Evolutionary conservation across 495 filamentous ascomycete species (phyloP), one percentile per base, ranked within the genome.

Genomic region (Aspergillus incahuasiensis): DNA sequence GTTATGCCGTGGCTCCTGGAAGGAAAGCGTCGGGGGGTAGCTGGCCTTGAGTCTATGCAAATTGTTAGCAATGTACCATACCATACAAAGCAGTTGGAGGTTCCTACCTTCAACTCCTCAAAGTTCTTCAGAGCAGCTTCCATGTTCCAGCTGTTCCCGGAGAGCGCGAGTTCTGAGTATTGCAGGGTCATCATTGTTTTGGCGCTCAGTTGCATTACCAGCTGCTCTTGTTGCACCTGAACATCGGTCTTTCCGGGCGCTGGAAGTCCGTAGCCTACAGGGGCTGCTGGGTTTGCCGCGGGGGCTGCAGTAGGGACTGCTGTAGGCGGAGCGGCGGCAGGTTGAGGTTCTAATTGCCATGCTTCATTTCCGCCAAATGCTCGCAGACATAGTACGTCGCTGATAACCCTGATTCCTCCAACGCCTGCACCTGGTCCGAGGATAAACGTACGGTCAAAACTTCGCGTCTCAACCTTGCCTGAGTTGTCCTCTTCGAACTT

Each of bases 371-470:
- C 86, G 28, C 86, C 83, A 57, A 81, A 88, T 1, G 82, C 78
- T 42, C 87, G 80, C 22, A 95, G 68, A 19, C 82, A 81, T 44
- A 95, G 76, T 62, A 89, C 82, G 68, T 97, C 92, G 65, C 79
- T 91, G 49, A 91, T 76, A 18, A 97, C 89, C 39, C 91, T 79
- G 39, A 96, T 82, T 3, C 79, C 78, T 5, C 79, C 77, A 18
- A 76, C 60, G 6, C 77, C 78, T 21, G 75, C 77, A 32, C 89
- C 90, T 5, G 91, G 91, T 0, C 90, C 90, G 18, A 97, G 75
- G 41, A 92, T 75, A 60, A 97, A 91, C 0, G 84, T 89, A 20
- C 92, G 84, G 57, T 92, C 88, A 71, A 96, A 97, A 60, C 86
- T 89, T 57, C 92, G 86, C 4, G 67, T 74, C 52, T 79, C 78